These are phyloP conservation scores for Scytalidium lignicola DNA, from an alignment of 2,329 filamentous ascomycete genomes.

Conservation along the genomic window DNA sequence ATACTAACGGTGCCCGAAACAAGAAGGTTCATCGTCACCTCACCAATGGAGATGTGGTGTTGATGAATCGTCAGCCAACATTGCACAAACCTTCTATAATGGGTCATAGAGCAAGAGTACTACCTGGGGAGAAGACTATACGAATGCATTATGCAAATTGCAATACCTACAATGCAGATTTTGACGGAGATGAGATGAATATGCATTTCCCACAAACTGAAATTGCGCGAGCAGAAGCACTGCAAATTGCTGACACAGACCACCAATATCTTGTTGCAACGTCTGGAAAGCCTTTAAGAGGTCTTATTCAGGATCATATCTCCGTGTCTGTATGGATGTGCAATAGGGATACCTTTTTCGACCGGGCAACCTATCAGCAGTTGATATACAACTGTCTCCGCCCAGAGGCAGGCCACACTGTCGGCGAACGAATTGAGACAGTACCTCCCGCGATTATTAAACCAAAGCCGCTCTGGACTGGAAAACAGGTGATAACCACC, in stretches of 20 bases:
- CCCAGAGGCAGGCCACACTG: conserved; percentile 85
- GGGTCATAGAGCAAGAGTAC: conserved; percentile 87
- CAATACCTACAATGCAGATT: conserved; percentile 99
- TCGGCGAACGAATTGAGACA: conserved; percentile 74
- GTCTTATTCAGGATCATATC: conserved; percentile 97
- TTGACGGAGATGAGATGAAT: conserved; percentile 99
- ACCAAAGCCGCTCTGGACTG: conserved; percentile 81
- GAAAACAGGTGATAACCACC: conserved; percentile 92
- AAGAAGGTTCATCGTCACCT: conserved; percentile 97
- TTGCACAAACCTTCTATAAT: conserved; percentile 99
- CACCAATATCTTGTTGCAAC: conserved; percentile 95
- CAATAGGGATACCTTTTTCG: conserved; percentile 87
- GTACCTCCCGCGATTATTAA: conserved; percentile 78
- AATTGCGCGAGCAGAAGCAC: conserved; percentile 83
- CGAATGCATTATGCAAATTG: conserved; percentile 99
- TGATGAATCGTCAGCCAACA: conserved; percentile 98
- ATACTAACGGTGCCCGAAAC: conserved; percentile 69
- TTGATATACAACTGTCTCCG: conserved; percentile 86
- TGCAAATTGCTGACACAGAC: conserved; percentile 92
- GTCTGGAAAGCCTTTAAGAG: conserved; percentile 85
- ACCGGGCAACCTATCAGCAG: conserved; percentile 82
- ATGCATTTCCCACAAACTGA: conserved; percentile 99
- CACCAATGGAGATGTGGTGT: conserved; percentile 91
- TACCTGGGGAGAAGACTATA: conserved; percentile 93
- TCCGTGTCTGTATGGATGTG: conserved; percentile 90